Conservation (phyloP, 2,329 filamentous ascomycete genomes). For the Aspergillus unguis region DNA sequence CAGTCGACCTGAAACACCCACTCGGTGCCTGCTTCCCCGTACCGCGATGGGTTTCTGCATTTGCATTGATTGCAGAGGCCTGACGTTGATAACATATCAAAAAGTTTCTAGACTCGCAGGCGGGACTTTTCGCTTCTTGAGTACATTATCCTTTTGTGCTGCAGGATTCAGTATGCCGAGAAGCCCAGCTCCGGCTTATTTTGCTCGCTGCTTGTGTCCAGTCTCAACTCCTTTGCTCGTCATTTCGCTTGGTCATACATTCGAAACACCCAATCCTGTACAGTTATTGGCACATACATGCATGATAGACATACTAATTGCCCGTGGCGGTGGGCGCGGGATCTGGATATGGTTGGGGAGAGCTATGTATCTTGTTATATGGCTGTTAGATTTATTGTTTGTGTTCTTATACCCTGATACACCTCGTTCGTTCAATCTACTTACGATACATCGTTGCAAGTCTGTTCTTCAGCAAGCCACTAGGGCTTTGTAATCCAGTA, state of each 20-base stretch:
- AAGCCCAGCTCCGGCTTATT: too few relatives aligned
- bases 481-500: background rate
- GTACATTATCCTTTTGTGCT: background rate
- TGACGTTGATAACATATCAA: slow-evolving; percentile 1
- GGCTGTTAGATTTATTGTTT: slow-evolving; percentile 6
- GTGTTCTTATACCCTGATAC: slow-evolving; percentile 8
- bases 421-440: background rate
- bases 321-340: slow-evolving; percentile 1
- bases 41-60: background rate
- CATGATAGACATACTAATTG: slow-evolving; percentile 12
- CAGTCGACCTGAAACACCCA: slow-evolving; percentile 8
- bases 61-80: slow-evolving; percentile 2
- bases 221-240: too few relatives aligned
- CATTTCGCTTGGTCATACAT: background rate
- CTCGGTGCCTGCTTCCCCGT: background rate
- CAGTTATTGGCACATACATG: slow-evolving; percentile 11
- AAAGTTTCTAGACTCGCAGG: slow-evolving; percentile 6
- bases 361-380: slow-evolving; percentile 3
- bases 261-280: slow-evolving; percentile 6
- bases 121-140: slow-evolving; percentile 4
- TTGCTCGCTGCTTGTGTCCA: too few relatives aligned
- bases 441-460: too few relatives aligned
- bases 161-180: background rate
- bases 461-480: too few relatives aligned
- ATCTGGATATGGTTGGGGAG: slow-evolving; percentile 2